Conservation (phyloP, 129 eudicot genomes). For the Saussurea involucrata region DNA sequence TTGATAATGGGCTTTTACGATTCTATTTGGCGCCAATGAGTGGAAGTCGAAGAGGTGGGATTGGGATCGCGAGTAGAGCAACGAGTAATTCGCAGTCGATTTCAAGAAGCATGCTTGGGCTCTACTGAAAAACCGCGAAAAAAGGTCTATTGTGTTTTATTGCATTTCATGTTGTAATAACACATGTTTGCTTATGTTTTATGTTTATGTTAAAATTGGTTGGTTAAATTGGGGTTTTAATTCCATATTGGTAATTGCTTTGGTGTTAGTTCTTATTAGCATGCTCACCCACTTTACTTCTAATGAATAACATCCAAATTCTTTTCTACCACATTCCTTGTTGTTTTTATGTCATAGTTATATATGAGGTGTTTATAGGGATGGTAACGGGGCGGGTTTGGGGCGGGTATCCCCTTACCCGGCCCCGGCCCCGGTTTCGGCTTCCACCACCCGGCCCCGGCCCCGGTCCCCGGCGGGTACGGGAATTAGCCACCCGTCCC, state of each 20-base stretch:
- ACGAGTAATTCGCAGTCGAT: constrained; percentile 57
- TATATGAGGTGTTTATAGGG: too few relatives aligned
- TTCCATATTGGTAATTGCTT: background rate
- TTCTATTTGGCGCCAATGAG: constrained; percentile 88
- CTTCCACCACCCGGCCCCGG: too few relatives aligned
- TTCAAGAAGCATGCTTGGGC: constrained; percentile 64
- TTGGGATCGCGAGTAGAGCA: constrained; percentile 33
- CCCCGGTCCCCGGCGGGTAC: too few relatives aligned
- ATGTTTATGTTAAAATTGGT: constrained; percentile 30
- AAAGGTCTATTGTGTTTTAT: constrained; percentile 30
- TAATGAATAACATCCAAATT: background rate
- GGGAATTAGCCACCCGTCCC: too few relatives aligned
- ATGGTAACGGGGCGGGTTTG: too few relatives aligned
- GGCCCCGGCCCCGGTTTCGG: too few relatives aligned
- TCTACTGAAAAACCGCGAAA: constrained; percentile 40
- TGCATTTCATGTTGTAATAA: constrained; percentile 30
- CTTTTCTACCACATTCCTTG: constrained; percentile 11
- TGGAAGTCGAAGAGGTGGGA: constrained; percentile 67
- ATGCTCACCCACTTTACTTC: constrained; percentile 4
- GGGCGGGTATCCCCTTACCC: too few relatives aligned
- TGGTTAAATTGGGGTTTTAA: constrained; percentile 26
- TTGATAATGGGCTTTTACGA: constrained; percentile 77
- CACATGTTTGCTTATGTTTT: constrained; percentile 21
- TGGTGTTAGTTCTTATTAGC: constrained; percentile 5
- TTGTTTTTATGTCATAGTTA: background rate